phyloP scores from a whole-genome alignment of 176 grass and related monocot species.

The Phyllostachys edulis region DNA sequence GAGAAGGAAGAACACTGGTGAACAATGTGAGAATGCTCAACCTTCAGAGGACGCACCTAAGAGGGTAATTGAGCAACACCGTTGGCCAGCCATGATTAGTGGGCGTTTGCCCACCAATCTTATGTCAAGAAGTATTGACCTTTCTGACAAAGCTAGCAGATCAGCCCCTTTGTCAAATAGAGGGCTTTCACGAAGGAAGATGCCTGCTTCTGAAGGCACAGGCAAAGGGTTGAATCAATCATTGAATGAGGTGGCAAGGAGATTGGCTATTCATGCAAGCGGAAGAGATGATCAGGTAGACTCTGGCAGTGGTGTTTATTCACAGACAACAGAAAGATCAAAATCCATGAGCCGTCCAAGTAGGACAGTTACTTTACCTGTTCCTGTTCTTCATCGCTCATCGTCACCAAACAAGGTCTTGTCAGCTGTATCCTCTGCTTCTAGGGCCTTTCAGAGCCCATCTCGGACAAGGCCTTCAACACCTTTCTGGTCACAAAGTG shows the following conservation, averaged over 20 bases:
- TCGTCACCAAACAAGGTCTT: slow-evolving; percentile 58
- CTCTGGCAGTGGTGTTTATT: slow-evolving; percentile 30
- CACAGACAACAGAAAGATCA: slow-evolving; percentile 46
- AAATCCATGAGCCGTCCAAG: slow-evolving; percentile 44
- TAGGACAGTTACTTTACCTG: slow-evolving; percentile 48
- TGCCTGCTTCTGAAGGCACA: slow-evolving; percentile 27
- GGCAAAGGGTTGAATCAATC: slow-evolving; percentile 37
- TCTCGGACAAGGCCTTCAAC: slow-evolving; percentile 61
- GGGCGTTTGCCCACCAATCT: slow-evolving; percentile 45
- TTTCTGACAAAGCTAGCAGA: slow-evolving; percentile 49
- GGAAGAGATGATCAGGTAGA: slow-evolving; percentile 36
- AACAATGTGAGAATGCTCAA: slow-evolving; percentile 62
- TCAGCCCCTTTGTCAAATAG: slow-evolving; percentile 38
- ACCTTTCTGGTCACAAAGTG: slow-evolving; percentile 56
- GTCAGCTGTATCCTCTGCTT: slow-evolving; percentile 31
- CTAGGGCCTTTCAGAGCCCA: slow-evolving; percentile 51
- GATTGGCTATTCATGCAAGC: slow-evolving; percentile 48
- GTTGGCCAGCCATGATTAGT: slow-evolving; percentile 62
- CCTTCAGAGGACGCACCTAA: slow-evolving; percentile 46
- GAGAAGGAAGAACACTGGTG: slow-evolving; percentile 56
- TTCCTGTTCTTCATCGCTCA: slow-evolving; percentile 43
- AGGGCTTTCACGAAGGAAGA: slow-evolving; percentile 55
- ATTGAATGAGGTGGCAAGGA: slow-evolving; percentile 49
- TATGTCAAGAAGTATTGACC: slow-evolving; percentile 44
- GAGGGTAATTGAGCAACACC: slow-evolving; percentile 52